Evolutionary conservation across 805 yeast genomes (phyloP), one percentile per base, ranked within the genome.

Genomic region (Lipomyces yamanashiensis): DNA sequence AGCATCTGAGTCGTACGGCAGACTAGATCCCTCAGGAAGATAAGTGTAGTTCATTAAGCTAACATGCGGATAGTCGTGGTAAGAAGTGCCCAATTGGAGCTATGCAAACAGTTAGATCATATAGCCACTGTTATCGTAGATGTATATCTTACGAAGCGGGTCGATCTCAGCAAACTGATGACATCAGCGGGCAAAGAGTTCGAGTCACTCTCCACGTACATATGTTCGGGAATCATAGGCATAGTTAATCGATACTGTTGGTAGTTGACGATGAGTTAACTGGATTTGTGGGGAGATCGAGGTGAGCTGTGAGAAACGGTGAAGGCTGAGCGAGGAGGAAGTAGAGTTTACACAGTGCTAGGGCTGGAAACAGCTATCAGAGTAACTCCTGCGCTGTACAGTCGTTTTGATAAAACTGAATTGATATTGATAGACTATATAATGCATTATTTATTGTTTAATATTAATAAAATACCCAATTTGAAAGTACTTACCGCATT

Each of bases 21-120:
- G 48, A 21, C 71, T 70, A 19, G 74, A 71, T 44, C 75, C 72
- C 15, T 74, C 61, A 49, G 74, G 72, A 2, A 87, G 76, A 73
- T 86, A 90, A 3, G 92, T 86, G 76, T 90, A 93, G 76, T 90
- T 93, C 98, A 93, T 93, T 67, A 93, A 80, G 19, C 95, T 84
- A 2, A 92, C 96, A 65, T 92, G 95, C 6, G 98, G 98, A 51
- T 85, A 75, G 70, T 87, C 81, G 50, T 89, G 82, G 57, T 80
- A 78, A 63, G 91, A 84, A 1, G 98, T 93, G 1, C 93, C 98
- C 53, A 92, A 80, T 74, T 92, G 98, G 45, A 92, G 85, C 74
- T 80, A 74, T 12, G 15, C 37, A 53, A 21, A 7, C 10, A 19
- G 39, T 40, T 23, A 41, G 55, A 59, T 15, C 49, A 45, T 39